phyloP scores from a whole-genome alignment of 2,329 filamentous ascomycete genomes.

The Fusarium odoratissimum region DNA sequence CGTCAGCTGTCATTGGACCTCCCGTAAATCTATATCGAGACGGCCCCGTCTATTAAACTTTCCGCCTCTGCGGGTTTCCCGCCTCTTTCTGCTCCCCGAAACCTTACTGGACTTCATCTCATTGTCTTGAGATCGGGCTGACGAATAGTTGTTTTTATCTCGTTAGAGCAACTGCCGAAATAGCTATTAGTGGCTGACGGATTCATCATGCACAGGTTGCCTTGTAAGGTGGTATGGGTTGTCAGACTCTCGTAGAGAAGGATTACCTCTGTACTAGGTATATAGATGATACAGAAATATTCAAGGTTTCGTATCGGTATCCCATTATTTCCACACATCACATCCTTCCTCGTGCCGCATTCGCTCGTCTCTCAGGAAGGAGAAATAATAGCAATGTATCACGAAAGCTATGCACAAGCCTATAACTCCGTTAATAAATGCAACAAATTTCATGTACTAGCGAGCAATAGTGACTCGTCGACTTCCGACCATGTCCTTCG shows the following conservation, averaged over 20 bases:
- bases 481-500: accelerated
- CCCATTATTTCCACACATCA: accelerated
- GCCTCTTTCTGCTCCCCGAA: not conserved
- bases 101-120: not conserved
- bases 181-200: accelerated
- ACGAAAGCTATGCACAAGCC: accelerated
- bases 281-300: accelerated
- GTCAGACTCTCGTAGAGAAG: accelerated
- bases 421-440: accelerated
- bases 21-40: not conserved
- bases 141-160: not conserved
- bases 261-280: too few species aligned
- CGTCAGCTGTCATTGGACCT: not conserved
- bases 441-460: accelerated
- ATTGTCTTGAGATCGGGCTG: not conserved
- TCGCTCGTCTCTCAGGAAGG: not conserved
- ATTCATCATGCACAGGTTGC: not conserved
- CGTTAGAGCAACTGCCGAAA: not conserved
- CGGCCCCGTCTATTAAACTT: not conserved
- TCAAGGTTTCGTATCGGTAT: not conserved
- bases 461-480: not conserved
- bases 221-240: not conserved
- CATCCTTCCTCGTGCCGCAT: accelerated
- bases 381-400: not conserved
- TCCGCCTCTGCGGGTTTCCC: not conserved